phyloP scores from a whole-genome alignment of 352 stramenopile genomes.

The Pythium dissimile region DNA sequence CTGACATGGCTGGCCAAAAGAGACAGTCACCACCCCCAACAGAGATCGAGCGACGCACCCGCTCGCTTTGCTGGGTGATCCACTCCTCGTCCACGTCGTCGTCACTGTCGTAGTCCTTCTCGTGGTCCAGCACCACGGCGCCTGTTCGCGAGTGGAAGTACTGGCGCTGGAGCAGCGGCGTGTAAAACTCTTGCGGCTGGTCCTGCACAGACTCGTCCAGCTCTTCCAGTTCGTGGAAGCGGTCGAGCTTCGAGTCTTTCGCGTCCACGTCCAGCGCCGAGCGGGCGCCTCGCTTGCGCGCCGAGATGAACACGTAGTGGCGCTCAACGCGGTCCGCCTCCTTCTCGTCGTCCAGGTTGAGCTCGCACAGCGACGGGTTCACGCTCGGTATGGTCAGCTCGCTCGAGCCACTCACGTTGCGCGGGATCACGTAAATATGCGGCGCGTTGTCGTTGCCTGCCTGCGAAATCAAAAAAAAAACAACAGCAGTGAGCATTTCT shows the following conservation, averaged over 20 bases:
- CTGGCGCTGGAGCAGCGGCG: constrained; percentile 70
- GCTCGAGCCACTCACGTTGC: constrained; percentile 3
- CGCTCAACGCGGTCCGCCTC: constrained; percentile 57
- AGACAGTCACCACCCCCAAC: too few relatives aligned
- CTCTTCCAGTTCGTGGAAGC: constrained; percentile 77
- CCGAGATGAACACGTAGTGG: constrained; percentile 61
- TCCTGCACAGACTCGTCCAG: constrained; percentile 53
- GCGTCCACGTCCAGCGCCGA: background rate
- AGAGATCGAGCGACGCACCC: constrained; percentile 26
- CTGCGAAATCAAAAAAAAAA: constrained; percentile 16
- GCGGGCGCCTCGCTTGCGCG: constrained; percentile 12
- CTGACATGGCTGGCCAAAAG: too few relatives aligned
- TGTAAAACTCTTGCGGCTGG: constrained; percentile 69
- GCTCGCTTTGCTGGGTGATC: constrained; percentile 85
- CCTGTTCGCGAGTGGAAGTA: constrained; percentile 88
- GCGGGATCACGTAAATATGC: constrained; percentile 79
- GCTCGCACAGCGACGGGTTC: constrained; percentile 44
- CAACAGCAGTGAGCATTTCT: background rate
- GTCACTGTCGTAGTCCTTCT: constrained; percentile 86
- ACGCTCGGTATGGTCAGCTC: constrained; percentile 5
- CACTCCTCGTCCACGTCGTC: constrained; percentile 88
- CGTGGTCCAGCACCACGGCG: constrained; percentile 74
- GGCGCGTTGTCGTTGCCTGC: constrained; percentile 76
- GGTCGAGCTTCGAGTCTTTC: constrained; percentile 27
- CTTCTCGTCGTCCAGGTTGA: constrained; percentile 46